Base-by-base conservation (phyloP, 2,329 filamentous ascomycete species). In the Sarocladiaceae sp. region DNA sequence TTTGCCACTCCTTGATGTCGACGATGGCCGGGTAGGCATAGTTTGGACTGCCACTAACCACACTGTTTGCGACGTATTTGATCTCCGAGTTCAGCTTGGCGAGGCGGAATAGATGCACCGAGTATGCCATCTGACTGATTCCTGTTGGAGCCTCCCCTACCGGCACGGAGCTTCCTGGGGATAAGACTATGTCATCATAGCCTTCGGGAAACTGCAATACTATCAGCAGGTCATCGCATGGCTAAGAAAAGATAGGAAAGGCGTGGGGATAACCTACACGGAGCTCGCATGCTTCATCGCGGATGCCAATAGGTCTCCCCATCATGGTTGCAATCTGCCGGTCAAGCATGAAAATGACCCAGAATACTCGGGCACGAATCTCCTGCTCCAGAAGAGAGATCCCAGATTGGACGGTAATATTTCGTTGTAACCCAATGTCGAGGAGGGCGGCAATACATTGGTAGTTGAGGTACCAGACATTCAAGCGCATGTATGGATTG, bases 401-500 rank as follows among this genome's bases (percentile, higher is more conserved):
- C 0, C 60, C 69, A 0, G 58, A 56, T 0, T 62, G 63, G 0
- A 62, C 58, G 1, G 64, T 67, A 6, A 76, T 64, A 42, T 74
- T 65, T 18, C 74, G 62, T 44, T 78, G 74, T 0, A 77, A 54
- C 0, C 73, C 74, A 1, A 77, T 51, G 34, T 77, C 74, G 3
- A 77, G 57, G 1, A 74, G 57, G 0, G 68, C 62, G 1, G 73
- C 72, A 9, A 77, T 60, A 31, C 72, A 76, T 47, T 76, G 73
- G 44, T 77, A 77, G 44, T 76, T 74, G 2, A 77, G 56, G 44
- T 73, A 72, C 74, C 74, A 78, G 1, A 73, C 59, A 45, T 74
- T 76, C 3, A 76, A 51, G 1, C 64, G 58, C 41, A 72, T 66
- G 1, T 63, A 68, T 0, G 73, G 68, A 47, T 67, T 75, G 27